Evolutionary conservation across 495 filamentous ascomycete genomes (phyloP), one percentile per base, ranked within the genome.

Genomic region (Daldinia loculata): DNA sequence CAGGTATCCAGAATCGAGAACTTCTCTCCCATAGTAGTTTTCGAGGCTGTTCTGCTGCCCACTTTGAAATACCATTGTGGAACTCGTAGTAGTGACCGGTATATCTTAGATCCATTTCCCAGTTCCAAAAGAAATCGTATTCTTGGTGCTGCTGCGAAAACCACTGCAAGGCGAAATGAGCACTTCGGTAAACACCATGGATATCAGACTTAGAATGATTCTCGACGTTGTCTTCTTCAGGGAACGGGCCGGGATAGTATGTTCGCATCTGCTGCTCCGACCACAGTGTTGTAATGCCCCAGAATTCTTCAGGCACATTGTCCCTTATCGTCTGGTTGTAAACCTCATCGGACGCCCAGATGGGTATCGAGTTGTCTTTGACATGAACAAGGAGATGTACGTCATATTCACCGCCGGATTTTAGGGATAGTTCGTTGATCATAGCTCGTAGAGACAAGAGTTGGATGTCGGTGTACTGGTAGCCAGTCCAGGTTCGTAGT

Each of bases 61-160:
- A 85, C 17, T 80, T 76, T 51, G 80, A 61, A 24, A 87, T 60
- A 17, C 75, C 72, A 71, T 80, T 79, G 61, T 86, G 80, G 74
- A 85, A 84, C 66, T 86, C 82, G 67, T 85, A 87, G 55, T 86
- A 84, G 75, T 88, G 84, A 53, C 87, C 86, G 29, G 79, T 81
- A 75, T 87, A 86, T 53, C 87, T 81, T 67, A 87, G 72, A 78
- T 89, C 87, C 81, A 89, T 86, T 78, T 89, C 87, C 80, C 86
- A 82, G 69, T 89, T 87, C 87, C 87, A 89, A 73, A 83, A 80
- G 76, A 85, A 87, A 70, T 89, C 87, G 68, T 87, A 89, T 61
- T 88, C 85, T 56, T 83, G 84, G 61, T 86, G 84, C 51, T 85
- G 75, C 56, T 87, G 85, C 34, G 85, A 78, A 65, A 89, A 86